A percentile compares a stretch with the other conserved stretches of the same genome.
Evolutionary conservation across 1,284 basidiomycete species (phyloP).

Genomic region (Cerioporus squamosus): DNA sequence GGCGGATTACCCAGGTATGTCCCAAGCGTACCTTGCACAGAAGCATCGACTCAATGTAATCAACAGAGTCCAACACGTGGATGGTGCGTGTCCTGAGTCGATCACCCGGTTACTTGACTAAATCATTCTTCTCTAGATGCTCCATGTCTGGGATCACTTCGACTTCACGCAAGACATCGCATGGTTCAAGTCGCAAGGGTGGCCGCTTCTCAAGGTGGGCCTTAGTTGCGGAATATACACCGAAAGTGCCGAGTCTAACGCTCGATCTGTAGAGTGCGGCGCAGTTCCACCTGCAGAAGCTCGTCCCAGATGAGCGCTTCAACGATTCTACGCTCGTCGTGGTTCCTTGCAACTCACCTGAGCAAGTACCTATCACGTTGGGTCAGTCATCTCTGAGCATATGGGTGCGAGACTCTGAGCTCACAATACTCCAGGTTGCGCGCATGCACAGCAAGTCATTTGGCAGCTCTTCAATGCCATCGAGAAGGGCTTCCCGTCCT

Average conservation of each 20-base stretch:
- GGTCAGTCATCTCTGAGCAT: conserved; percentile 43
- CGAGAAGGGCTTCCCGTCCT: conserved; percentile 66
- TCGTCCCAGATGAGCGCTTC: conserved; percentile 64
- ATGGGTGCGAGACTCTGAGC: neutral
- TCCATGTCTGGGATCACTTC: conserved; percentile 79
- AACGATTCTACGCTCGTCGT: conserved; percentile 73
- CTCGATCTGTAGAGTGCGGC: conserved; percentile 54
- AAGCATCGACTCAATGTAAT: neutral
- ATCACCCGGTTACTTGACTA: neutral
- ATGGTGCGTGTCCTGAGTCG: conserved; percentile 51
- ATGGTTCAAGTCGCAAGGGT: conserved; percentile 75
- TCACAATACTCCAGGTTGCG: conserved; percentile 51
- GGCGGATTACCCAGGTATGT: conserved; percentile 72
- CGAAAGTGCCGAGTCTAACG: neutral
- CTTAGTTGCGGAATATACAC: no score
- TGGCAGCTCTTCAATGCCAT: conserved; percentile 75
- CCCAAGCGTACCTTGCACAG: neutral
- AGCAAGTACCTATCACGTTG: conserved; percentile 70
- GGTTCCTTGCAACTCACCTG: conserved; percentile 76
- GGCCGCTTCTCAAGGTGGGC: conserved; percentile 69
- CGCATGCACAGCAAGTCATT: conserved; percentile 72
- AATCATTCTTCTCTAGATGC: conserved; percentile 50
- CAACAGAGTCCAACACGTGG: conserved; percentile 67
- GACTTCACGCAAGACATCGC: conserved; percentile 68
- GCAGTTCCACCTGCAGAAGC: conserved; percentile 71